These are phyloP conservation scores for Pestalotiopsis sp. DNA, from an alignment of 2,329 filamentous ascomycete genomes.

Conservation along the genomic window DNA sequence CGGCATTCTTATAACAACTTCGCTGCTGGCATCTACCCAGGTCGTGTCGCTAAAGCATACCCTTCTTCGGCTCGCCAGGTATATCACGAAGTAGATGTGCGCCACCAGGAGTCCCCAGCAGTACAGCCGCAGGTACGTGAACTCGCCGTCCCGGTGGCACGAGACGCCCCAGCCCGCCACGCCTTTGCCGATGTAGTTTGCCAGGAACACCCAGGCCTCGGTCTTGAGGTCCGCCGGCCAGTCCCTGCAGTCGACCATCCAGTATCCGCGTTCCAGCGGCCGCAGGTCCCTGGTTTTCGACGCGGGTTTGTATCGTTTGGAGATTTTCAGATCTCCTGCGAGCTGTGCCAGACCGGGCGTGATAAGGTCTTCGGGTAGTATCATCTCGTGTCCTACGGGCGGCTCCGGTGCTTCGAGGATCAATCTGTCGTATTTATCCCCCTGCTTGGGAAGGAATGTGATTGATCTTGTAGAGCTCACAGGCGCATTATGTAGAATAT, in stretches of 20 bases:
- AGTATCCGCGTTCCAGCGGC: slow-evolving; percentile 75
- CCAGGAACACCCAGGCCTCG: slow-evolving; percentile 64
- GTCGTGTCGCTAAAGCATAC: slow-evolving; percentile 58
- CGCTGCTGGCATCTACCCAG: slow-evolving; percentile 69
- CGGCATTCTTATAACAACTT: slow-evolving; percentile 49
- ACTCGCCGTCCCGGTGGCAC: slow-evolving; percentile 49
- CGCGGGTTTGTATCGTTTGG: slow-evolving; percentile 56
- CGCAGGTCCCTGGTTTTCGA: slow-evolving; percentile 48
- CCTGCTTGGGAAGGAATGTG: slow-evolving; percentile 25
- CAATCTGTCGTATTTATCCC: slow-evolving; percentile 27
- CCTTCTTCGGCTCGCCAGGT: slow-evolving; percentile 68
- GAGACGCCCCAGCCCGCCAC: slow-evolving; percentile 70
- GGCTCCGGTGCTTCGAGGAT: too few relatives aligned
- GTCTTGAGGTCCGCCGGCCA: slow-evolving; percentile 55
- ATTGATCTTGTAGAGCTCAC: slow-evolving; percentile 15
- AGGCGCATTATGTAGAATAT: slow-evolving; percentile 24
- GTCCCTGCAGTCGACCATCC: slow-evolving; percentile 62
- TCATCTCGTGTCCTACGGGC: too few relatives aligned
- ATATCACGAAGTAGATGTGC: slow-evolving; percentile 76
- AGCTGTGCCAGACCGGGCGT: slow-evolving; percentile 59
- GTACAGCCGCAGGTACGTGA: slow-evolving; percentile 64
- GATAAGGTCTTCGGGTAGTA: slow-evolving; percentile 45
- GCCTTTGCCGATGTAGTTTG: slow-evolving; percentile 60
- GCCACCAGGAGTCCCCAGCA: slow-evolving; percentile 77
- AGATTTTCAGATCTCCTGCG: slow-evolving; percentile 51